A percentile compares a stretch with the other conserved stretches of the same genome.
These are phyloP conservation scores for Exserohilum turcica DNA, from an alignment of 2,329 filamentous ascomycete genomes.

Conservation along the genomic window DNA sequence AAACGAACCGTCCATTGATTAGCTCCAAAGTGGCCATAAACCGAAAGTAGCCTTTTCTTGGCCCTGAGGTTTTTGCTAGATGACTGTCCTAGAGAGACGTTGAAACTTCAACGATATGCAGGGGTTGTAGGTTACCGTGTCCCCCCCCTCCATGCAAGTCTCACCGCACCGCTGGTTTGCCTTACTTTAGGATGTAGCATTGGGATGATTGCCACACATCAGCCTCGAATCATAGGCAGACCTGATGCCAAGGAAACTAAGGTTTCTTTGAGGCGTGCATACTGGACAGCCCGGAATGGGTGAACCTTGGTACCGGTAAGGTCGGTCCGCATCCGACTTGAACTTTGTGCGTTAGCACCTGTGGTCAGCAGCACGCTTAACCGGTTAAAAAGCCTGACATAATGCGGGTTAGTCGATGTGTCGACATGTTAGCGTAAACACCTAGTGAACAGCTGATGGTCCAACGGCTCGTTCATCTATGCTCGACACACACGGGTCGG, in stretches of 20 bases:
- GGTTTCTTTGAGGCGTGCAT: neutral
- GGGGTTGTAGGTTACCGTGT: neutral
- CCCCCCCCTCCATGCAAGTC: neutral
- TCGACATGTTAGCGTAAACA: neutral
- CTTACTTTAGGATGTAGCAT: neutral
- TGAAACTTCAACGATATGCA: neutral
- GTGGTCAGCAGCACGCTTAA: neutral
- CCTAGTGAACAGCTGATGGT: neutral
- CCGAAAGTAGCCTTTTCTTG: neutral
- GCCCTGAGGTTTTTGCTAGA: neutral
- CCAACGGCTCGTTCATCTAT: neutral
- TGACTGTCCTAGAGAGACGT: neutral
- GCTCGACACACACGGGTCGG: neutral
- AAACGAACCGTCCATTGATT: neutral
- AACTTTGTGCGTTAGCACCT: neutral
- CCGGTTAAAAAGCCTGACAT: neutral
- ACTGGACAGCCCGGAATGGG: neutral
- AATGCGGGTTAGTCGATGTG: neutral
- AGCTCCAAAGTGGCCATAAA: neutral
- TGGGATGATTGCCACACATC: neutral
- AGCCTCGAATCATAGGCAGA: neutral
- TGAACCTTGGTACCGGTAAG: constrained; percentile 1
- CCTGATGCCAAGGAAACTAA: neutral
- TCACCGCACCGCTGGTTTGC: neutral
- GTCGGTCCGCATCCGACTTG: neutral